Evolutionary conservation across 1,139 yeast species (phyloP), one percentile per base, ranked within the genome.

Genomic region (Scheffersomyces titani): DNA sequence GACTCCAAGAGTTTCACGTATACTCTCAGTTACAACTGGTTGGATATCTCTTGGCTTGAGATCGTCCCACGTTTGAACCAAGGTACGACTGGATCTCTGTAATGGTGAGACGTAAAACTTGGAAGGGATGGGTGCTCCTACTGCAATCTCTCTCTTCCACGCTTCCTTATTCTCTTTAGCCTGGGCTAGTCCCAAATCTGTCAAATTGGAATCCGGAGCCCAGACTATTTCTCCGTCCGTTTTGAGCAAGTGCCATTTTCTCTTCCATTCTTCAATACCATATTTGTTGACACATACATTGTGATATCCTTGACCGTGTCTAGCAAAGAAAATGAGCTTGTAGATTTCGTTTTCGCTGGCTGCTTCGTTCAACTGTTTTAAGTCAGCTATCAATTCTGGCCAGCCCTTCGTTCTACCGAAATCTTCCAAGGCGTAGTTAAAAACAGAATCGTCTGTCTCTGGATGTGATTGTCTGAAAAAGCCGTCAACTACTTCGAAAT

Each of bases 301-400:
- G 61, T 79, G 84, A 61, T 65, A 77, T 6, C 83, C 83, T 62
- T 78, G 80, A 7, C 82, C 82, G 57, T 80, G 84, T 62, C 84
- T 74, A 22, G 81, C 80, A 50, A 78, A 69, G 56, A 75, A 73
- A 49, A 78, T 66, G 49, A 79, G 58, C 63, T 80, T 80, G 67
- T 78, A 81, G 7, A 58, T 60, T 24, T 65, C 75, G 52, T 63
- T 60, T 44, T 69, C 65, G 1, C 63, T 63, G 6, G 76, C 67
- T 5, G 57, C 47, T 1, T 59, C 59, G 60, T 80, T 80, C 59
- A 80, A 68, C 4, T 63, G 55, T 9, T 67, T 65, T 40, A 80
- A 61, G 5, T 71, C 65, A 0, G 56, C 55, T 19, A 71, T 61
- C 11, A 74, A 70, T 18, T 71, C 69, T 18, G 62, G 60, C 83